Base-by-base conservation (phyloP, 2,329 filamentous ascomycete genomes). In the Thielaviopsis musarum region DNA sequence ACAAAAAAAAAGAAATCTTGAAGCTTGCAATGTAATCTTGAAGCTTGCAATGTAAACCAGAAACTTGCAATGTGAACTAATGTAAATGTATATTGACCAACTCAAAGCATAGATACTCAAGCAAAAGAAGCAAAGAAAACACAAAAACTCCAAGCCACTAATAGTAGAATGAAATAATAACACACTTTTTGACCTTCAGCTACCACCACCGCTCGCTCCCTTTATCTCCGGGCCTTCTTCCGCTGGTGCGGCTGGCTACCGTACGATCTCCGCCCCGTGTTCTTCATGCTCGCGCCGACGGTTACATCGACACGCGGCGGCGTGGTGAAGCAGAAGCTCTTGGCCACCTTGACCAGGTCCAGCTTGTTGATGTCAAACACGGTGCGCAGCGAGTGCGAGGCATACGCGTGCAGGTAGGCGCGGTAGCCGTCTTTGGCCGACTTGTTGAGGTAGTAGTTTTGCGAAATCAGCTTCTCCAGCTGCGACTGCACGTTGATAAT, bases 401-500 rank as follows among this genome's bases (percentile, higher is more conserved):
- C 90, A 69, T 98, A 98, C 0, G 93, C 91, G 70, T 97, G 90
- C 24, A 98, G 79, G 70, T 98, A 98, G 21, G 87, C 88, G 62
- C 88, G 81, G 75, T 93, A 95, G 3, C 88, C 82, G 63, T 85
- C 82, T 73, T 85, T 85, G 63, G 83, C 83, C 66, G 77, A 81
- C 80, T 95, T 93, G 75, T 96, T 93, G 61, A 98, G 79, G 71
- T 96, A 96, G 76, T 97, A 97, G 73, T 98, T 97, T 70, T 93
- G 87, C 30, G 82, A 82, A 66, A 98, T 94, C 65, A 97, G 80
- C 73, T 91, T 93, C 77, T 97, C 91, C 10, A 97, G 81, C 72
- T 96, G 90, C 66, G 87, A 83, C 74, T 94, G 85, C 65, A 95
- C 84, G 67, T 94, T 93, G 67, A 91, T 77, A 64, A 98, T 88